Base-by-base conservation (phyloP, 495 filamentous ascomycete species). In the Acidiella bohemica region DNA sequence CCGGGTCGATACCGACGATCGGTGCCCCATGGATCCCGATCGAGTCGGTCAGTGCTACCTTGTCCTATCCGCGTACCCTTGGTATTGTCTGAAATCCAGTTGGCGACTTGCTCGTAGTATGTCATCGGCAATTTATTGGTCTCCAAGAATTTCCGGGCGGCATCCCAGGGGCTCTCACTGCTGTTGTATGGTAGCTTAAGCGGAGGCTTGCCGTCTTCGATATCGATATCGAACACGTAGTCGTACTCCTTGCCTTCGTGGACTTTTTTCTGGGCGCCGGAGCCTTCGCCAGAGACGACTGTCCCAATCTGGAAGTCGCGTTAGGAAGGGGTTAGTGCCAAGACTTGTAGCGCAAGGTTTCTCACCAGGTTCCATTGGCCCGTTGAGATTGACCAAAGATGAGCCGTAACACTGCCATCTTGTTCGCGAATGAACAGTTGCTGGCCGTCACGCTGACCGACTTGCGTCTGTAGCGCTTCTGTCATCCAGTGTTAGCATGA, bases 141-240 rank as follows among this genome's bases (percentile, higher is more conserved):
- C 42, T 75, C 69, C 20, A 96, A 81, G 53, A 96, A 99, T 55
- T 81, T 94, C 17, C 77, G 81, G 0, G 92, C 92, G 8, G 82
- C 79, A 43, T 93, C 80, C 56, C 92, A 96, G 2, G 85, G 85
- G 55, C 95, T 95, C 56, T 95, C 80, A 4, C 80, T 81, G 27
- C 81, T 67, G 55, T 99, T 95, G 56, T 83, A 96, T 1, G 92
- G 88, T 22, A 99, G 67, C 54, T 96, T 96, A 23, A 96, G 68
- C 2, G 90, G 75, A 21, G 92, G 92, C 48, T 88, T 84, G 26
- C 90, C 92, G 46, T 96, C 92, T 54, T 94, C 81, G 42, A 96
- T 88, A 52, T 95, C 92, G 19, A 99, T 90, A 54, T 96, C 88
- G 49, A 96, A 99, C 34, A 99, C 92, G 57, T 83, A 95, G 51